Evolutionary conservation across 2,329 filamentous ascomycete genomes (phyloP).

Genomic region (Corinectria fuckeliana): DNA sequence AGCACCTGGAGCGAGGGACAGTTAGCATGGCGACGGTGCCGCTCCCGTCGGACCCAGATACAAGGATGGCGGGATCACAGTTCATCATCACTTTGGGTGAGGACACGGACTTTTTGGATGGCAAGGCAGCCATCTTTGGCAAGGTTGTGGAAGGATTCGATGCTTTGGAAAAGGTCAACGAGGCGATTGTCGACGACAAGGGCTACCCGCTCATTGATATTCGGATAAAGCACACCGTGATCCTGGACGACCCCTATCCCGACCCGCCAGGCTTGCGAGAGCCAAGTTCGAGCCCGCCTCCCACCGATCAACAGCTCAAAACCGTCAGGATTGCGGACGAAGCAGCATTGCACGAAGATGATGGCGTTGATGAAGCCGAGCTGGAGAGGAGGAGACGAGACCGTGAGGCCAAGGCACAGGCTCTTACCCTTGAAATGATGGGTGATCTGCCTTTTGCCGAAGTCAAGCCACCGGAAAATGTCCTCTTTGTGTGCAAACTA

Average conservation of each 20-base stretch:
- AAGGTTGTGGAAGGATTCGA: conserved; percentile 97
- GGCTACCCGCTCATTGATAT: conserved; percentile 93
- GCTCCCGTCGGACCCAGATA: conserved; percentile 76
- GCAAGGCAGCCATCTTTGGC: conserved; percentile 93
- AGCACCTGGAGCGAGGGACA: conserved; percentile 86
- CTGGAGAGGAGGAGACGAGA: conserved; percentile 82
- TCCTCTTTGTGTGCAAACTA: conserved; percentile 97
- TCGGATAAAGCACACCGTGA: conserved; percentile 87
- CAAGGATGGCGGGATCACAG: conserved; percentile 84
- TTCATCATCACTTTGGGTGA: conserved; percentile 93
- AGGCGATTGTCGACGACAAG: conserved; percentile 83
- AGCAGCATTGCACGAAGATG: conserved; percentile 77
- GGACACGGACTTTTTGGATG: conserved; percentile 87
- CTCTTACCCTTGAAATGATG: conserved; percentile 95
- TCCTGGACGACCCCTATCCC: conserved; percentile 90
- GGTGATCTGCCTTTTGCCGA: conserved; percentile 97
- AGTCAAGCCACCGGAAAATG: conserved; percentile 95
- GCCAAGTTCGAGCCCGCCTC: conserved; percentile 79
- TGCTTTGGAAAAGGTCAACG: conserved; percentile 90
- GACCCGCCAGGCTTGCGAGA: conserved; percentile 80
- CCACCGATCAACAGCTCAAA: conserved; percentile 83
- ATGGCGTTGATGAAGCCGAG: conserved; percentile 76
- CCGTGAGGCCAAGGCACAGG: conserved; percentile 90
- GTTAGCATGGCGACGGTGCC: conserved; percentile 97
- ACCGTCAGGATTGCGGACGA: conserved; percentile 93